Evolutionary conservation across 352 stramenopile genomes (phyloP).

Genomic region (Phytopythium kandeliae): DNA sequence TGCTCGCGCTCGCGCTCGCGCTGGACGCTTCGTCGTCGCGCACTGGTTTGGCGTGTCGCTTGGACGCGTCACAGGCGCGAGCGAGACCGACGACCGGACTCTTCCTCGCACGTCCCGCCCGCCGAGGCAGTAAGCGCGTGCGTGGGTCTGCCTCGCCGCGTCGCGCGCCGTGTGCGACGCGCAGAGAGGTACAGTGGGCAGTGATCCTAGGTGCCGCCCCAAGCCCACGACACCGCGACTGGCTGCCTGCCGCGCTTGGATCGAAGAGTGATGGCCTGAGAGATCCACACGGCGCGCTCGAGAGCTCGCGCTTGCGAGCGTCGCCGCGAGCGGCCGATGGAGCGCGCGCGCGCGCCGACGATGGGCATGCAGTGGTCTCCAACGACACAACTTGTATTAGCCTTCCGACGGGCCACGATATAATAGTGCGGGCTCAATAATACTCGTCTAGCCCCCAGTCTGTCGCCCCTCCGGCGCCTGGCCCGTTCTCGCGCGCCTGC

Average conservation of each 20-base stretch:
- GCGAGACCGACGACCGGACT: background rate
- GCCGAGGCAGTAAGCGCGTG: too few relatives aligned
- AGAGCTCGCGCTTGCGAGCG: too few relatives aligned
- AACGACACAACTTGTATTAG: conserved; percentile 21
- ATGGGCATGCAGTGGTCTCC: too few relatives aligned
- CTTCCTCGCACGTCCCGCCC: background rate
- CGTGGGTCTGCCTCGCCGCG: too few relatives aligned
- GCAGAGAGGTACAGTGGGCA: background rate
- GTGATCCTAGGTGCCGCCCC: background rate
- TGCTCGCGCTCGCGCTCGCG: too few relatives aligned
- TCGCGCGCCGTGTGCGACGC: background rate
- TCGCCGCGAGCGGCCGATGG: too few relatives aligned
- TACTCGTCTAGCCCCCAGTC: conserved; percentile 12
- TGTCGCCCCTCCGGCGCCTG: background rate
- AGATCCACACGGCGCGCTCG: background rate
- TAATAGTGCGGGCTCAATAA: conserved; percentile 28
- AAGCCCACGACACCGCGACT: background rate
- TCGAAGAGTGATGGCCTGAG: background rate
- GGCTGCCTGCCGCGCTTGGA: too few relatives aligned
- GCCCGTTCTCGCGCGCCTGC: background rate
- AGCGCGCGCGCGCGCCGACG: too few relatives aligned
- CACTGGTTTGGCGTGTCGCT: background rate
- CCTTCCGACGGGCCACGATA: conserved; percentile 28
- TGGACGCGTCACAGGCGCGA: background rate
- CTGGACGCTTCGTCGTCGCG: background rate